A percentile compares a stretch with the other conserved stretches of the same genome.
phyloP scores from a whole-genome alignment of 2,329 filamentous ascomycete species.

The Sporothrix luriei region DNA sequence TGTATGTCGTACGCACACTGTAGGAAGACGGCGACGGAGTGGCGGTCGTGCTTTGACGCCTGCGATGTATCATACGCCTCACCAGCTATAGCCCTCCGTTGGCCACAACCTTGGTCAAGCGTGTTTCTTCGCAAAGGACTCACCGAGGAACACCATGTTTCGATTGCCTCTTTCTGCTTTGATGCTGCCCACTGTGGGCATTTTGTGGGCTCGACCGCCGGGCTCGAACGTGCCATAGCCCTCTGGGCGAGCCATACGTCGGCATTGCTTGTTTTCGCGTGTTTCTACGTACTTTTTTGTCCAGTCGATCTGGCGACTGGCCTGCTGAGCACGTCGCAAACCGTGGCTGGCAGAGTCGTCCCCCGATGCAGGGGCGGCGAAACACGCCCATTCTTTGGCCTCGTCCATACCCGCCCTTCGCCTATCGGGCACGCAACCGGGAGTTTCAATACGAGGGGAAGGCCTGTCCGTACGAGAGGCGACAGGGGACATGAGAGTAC shows the following conservation, averaged over 20 bases:
- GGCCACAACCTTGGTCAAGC: not conserved
- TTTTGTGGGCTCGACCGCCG: not conserved
- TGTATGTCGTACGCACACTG: not conserved
- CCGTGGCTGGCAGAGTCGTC: not conserved
- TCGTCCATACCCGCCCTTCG: not conserved
- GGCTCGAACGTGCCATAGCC: not conserved
- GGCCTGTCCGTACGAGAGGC: not conserved
- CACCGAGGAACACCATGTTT: not conserved
- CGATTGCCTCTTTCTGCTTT: not conserved
- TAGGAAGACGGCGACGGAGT: no score
- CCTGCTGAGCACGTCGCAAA: no score
- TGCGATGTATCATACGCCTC: not conserved
- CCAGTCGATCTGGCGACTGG: no score
- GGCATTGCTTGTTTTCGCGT: constrained; percentile 9
- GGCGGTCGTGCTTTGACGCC: not conserved
- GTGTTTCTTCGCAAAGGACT: not conserved
- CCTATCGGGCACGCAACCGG: constrained; percentile 15
- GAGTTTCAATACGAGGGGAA: constrained; percentile 2
- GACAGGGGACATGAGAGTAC: not conserved
- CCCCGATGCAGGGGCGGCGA: not conserved
- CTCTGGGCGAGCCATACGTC: constrained; percentile 1
- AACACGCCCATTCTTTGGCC: constrained; percentile 8
- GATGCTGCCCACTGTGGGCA: not conserved
- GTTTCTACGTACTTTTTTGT: not conserved
- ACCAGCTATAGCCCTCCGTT: not conserved